A percentile compares a stretch with the other conserved stretches of the same genome.
phyloP scores from a whole-genome alignment of 495 filamentous ascomycete species.

The Bacidia gigantensis region DNA sequence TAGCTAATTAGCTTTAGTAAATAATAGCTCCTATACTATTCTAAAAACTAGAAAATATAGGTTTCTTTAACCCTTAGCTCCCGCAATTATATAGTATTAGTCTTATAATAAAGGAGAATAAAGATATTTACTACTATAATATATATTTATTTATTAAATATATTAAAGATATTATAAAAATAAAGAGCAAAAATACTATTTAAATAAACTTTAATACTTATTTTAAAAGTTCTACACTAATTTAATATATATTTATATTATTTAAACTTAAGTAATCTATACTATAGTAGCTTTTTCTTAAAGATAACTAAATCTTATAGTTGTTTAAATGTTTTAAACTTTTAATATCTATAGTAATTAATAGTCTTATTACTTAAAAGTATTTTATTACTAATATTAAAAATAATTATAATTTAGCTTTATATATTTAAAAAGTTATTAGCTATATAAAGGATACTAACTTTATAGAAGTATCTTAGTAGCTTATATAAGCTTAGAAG shows the following conservation, averaged over 20 bases:
- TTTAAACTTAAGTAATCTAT: not conserved
- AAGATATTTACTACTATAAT: conserved; percentile 1
- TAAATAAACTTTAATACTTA: not conserved
- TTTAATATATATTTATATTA: not conserved
- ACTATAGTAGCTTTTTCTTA: not conserved
- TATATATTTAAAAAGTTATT: conserved; percentile 4
- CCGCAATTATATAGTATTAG: not conserved
- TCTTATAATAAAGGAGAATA: not conserved
- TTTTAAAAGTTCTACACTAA: not conserved
- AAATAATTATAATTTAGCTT: not conserved
- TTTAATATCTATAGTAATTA: not conserved
- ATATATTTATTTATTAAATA: conserved; percentile 7
- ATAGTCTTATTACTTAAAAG: not conserved
- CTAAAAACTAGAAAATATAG: not conserved
- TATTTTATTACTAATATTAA: not conserved
- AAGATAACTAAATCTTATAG: not conserved
- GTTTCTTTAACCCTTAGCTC: not conserved
- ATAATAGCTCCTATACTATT: no score
- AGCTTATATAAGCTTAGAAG: conserved; percentile 1
- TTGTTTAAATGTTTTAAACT: not conserved
- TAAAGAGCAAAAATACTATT: not conserved
- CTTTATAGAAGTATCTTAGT: not conserved
- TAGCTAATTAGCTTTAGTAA: no score
- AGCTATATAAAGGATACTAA: not conserved
- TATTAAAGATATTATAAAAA: not conserved